Evolutionary conservation across 352 stramenopile genomes (phyloP), one percentile per base, ranked within the genome.

Genomic region (Phytophthora gonapodyides): DNA sequence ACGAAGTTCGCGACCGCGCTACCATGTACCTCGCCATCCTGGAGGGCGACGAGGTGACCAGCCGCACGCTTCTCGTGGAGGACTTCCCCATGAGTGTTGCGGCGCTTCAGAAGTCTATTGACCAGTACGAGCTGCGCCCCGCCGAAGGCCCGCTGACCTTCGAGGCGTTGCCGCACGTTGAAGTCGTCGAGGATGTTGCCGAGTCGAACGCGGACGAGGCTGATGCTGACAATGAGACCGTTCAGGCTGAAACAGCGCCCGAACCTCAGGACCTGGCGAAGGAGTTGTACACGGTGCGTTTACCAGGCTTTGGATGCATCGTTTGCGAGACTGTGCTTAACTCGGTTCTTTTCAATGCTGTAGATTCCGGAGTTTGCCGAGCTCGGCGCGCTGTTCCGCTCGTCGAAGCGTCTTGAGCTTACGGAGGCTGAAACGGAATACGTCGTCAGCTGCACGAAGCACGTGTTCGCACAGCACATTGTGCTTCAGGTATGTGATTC

Each of bases 361-460:
- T 48, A 93, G 66, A 98, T 99, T 69, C 95, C 97, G 2, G 94
- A 98, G 60, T 92, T 99, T 64, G 92, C 96, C 2, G 76, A 88
- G 35, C 78, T 99, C 38, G 97, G 97, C 24, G 74, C 87, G 10
- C 80, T 99, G 19, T 98, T 99, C 82, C 84, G 92, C 48, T 98
- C 91, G 36, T 93, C 92, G 15, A 73, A 84, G 53, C 84, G 94
- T 8, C 78, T 97, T 15, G 79, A 93, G 62, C 82, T 99, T 49
- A 99, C 97, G 5, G 97, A 99, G 73, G 88, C 83, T 12, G 97
- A 99, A 72, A 98, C 96, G 4, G 97, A 99, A 84, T 99, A 99
- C 73, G 89, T 98, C 37, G 97, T 99, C 33, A 88, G 79, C 58
- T 98, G 92, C 67, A 90, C 94, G 48, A 99, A 99, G 77, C 97